A percentile compares a stretch with the other conserved stretches of the same genome.
Conservation (phyloP, 1,139 yeast genomes). For the Wickerhamomyces sp. region DNA sequence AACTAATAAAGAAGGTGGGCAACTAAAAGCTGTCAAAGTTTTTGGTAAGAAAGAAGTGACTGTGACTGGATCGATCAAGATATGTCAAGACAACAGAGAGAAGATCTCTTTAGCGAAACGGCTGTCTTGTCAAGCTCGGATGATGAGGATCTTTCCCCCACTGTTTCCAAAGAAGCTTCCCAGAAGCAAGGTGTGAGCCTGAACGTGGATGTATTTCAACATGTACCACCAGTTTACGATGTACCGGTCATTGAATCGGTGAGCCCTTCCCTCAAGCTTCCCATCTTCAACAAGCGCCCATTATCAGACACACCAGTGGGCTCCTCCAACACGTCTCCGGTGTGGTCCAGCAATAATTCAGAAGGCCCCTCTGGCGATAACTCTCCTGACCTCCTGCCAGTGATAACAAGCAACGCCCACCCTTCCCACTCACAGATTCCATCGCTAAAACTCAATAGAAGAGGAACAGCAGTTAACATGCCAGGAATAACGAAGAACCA, state of each 20-base stretch:
- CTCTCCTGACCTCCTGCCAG: conserved; percentile 24
- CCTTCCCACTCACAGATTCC: conserved; percentile 15
- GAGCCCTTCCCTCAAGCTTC: conserved; percentile 25
- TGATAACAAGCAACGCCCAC: no score
- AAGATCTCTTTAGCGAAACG: conserved; percentile 12
- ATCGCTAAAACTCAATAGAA: conserved; percentile 26
- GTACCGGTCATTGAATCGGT: neutral
- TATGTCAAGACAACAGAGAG: neutral
- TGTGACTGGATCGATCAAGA: neutral
- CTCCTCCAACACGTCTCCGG: conserved; percentile 52
- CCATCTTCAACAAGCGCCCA: conserved; percentile 66
- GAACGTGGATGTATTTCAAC: conserved; percentile 6
- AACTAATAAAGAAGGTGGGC: no score
- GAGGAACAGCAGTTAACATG: conserved; percentile 80
- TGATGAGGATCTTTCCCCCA: conserved; percentile 8
- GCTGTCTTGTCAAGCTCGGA: conserved; percentile 22
- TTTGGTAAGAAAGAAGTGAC: neutral
- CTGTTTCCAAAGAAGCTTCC: no score
- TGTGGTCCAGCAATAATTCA: conserved; percentile 25
- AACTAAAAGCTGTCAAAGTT: neutral
- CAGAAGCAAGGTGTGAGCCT: neutral
- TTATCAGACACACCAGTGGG: conserved; percentile 68
- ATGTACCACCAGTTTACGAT: neutral
- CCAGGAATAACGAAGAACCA: conserved; percentile 88
- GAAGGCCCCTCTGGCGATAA: conserved; percentile 26